phyloP scores from a whole-genome alignment of 805 yeast genomes.

The Isabelozyma pseudorhagii region DNA sequence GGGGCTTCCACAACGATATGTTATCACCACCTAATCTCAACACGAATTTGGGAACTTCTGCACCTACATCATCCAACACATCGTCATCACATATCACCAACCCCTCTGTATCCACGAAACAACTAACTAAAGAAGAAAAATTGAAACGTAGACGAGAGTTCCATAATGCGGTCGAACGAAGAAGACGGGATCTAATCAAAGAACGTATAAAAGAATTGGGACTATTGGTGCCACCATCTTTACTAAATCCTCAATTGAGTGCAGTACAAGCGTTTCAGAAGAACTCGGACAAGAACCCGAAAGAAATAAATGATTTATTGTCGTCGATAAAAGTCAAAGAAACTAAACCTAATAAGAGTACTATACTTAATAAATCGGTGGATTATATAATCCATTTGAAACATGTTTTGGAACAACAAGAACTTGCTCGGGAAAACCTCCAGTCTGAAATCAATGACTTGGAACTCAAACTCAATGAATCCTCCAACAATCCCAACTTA shows the following conservation, averaged over 20 bases:
- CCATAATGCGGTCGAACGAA: slow-evolving; percentile 91
- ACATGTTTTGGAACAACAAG: slow-evolving; percentile 58
- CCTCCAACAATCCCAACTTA: not conserved
- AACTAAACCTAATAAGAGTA: slow-evolving; percentile 78
- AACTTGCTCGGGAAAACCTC: slow-evolving; percentile 42
- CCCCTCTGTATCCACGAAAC: slow-evolving; percentile 27
- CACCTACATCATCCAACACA: slow-evolving; percentile 15
- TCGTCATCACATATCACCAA: slow-evolving; percentile 1
- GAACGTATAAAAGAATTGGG: slow-evolving; percentile 86
- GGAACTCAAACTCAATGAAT: slow-evolving; percentile 5
- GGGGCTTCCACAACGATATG: slow-evolving; percentile 13
- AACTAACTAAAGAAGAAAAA: slow-evolving; percentile 62
- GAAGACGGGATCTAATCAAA: slow-evolving; percentile 87
- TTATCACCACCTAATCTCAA: slow-evolving; percentile 23
- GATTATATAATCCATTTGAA: slow-evolving; percentile 71
- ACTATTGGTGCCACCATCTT: slow-evolving; percentile 71
- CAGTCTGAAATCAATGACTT: slow-evolving; percentile 16
- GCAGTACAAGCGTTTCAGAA: slow-evolving; percentile 43
- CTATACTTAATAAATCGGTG: slow-evolving; percentile 72
- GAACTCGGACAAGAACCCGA: slow-evolving; percentile 22
- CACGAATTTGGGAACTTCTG: slow-evolving; percentile 26
- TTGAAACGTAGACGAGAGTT: slow-evolving; percentile 77
- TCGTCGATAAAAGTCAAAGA: slow-evolving; percentile 51
- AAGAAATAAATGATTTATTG: slow-evolving; percentile 34
- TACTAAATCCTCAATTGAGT: slow-evolving; percentile 46